Evolutionary conservation across 1,284 basidiomycete species (phyloP), one percentile per base, ranked within the genome.

Genomic region (Stygiomarasmius scandens): DNA sequence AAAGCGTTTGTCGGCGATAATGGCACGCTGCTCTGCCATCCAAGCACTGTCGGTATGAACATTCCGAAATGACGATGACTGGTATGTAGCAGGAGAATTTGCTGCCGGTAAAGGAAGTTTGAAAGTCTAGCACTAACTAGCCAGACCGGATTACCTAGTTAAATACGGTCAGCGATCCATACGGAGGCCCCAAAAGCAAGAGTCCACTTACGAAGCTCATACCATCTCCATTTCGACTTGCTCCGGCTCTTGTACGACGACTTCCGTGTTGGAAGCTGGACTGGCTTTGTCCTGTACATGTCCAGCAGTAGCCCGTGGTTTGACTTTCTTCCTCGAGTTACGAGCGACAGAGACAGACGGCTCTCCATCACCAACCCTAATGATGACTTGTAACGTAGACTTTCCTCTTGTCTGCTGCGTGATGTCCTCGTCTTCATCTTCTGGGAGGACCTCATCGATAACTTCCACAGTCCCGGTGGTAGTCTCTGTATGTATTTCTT

Each of bases 391-490:
- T 36, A 91, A 74, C 14, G 82, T 83, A 10, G 88, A 89, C 69
- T 92, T 92, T 56, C 79, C 77, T 56, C 90, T 78, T n/a, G 81
- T 85, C 56, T 82, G 78, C 63, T 87, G 84, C 9, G 74, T 76
- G 58, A 89, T 79, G 56, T 91, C 86, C 54, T 89, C 87, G 53
- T 89, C 86, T 36, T 90, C 89, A 60, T 90, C 86, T 11, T 87
- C 86, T 1, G 89, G 89, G 16, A 87, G 69, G 20, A 95, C 67
- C 71, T 95, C 92, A 62, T 96, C 94, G 54, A 86, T 80, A 43
- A 93, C 87, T 61, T 89, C 85, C 23, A 88, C 81, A 0, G 89
- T 93, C 1, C 89, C 89, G 0, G 93, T 95, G 14, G 74, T 75
- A 32, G 92, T 77, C 63, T 92, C 83, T 36, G 84, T 84, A 45